Evolutionary conservation across 2,329 filamentous ascomycete genomes (phyloP).

Genomic region (Monosporascus sp.): DNA sequence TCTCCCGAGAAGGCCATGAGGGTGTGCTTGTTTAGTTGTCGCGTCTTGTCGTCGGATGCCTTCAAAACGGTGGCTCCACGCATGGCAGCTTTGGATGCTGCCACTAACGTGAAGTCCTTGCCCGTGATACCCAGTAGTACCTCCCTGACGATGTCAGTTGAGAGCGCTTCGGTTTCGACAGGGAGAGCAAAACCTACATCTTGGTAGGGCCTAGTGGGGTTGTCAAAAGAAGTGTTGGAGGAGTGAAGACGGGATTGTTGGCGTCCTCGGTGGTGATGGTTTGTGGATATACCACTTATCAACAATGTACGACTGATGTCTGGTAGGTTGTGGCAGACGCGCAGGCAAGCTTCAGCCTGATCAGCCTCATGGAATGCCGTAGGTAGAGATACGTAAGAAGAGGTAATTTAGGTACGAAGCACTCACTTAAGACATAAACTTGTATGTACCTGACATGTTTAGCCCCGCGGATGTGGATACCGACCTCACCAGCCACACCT

Average conservation of each 20-base stretch:
- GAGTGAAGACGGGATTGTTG: too few species aligned
- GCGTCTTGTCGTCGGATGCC: slow-evolving; percentile 92
- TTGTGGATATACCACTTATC: neutral
- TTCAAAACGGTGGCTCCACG: slow-evolving; percentile 95
- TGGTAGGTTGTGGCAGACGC: slow-evolving; percentile 20
- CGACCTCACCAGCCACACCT: too few species aligned
- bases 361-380: slow-evolving; percentile 11
- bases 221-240: neutral
- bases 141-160: slow-evolving; percentile 60
- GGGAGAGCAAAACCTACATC: slow-evolving; percentile 8
- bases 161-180: neutral
- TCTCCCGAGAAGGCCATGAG: slow-evolving; percentile 94
- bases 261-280: neutral
- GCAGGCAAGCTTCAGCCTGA: slow-evolving; percentile 41
- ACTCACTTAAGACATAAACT: neutral
- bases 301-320: too few species aligned
- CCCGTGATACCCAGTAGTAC: slow-evolving; percentile 96
- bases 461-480: too few species aligned
- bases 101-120: slow-evolving; percentile 98
- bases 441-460: neutral
- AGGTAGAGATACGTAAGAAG: neutral
- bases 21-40: slow-evolving; percentile 85
- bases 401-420: neutral
- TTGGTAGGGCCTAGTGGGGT: slow-evolving; percentile 1
- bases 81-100: slow-evolving; percentile 97